Evolutionary conservation across 148 eudicot genomes (phyloP).

Genomic region (Polygonum aviculare): DNA sequence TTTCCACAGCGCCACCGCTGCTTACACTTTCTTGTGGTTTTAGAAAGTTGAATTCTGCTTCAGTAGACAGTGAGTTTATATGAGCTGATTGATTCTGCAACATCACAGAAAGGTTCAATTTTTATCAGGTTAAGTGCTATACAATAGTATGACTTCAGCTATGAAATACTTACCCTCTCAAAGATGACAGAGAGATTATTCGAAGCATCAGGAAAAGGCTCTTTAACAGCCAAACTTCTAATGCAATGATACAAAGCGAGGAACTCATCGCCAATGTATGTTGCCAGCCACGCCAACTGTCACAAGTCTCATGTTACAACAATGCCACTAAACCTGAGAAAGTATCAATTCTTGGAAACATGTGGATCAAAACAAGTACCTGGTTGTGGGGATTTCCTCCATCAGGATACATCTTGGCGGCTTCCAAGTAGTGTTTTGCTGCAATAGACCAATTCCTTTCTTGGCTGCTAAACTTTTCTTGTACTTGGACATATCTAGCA

Average conservation of each 20-base stretch:
- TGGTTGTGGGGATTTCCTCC: slow-evolving; percentile 98
- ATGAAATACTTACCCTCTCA: slow-evolving; percentile 51
- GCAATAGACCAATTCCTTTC: slow-evolving; percentile 67
- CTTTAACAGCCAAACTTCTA: slow-evolving; percentile 85
- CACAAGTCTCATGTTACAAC: slow-evolving; percentile 10
- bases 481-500: slow-evolving; percentile 63
- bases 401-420: slow-evolving; percentile 64
- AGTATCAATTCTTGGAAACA: background rate
- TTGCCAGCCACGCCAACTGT: slow-evolving; percentile 90
- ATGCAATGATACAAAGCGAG: slow-evolving; percentile 83
- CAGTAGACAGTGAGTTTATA: slow-evolving; percentile 35
- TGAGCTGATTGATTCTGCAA: slow-evolving; percentile 77
- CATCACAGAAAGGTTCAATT: slow-evolving; percentile 3
- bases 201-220: slow-evolving; percentile 91
- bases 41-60: slow-evolving; percentile 33
- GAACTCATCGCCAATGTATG: slow-evolving; percentile 65
- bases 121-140: background rate
- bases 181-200: slow-evolving; percentile 67
- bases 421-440: slow-evolving; percentile 61
- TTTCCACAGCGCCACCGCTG: slow-evolving; percentile 16
- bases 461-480: slow-evolving; percentile 34
- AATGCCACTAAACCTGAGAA: background rate
- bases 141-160: background rate
- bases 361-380: slow-evolving; percentile 29
- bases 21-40: slow-evolving; percentile 51